Evolutionary conservation across 1,284 basidiomycete species (phyloP).

Genomic region (Boletus semigastroideus): DNA sequence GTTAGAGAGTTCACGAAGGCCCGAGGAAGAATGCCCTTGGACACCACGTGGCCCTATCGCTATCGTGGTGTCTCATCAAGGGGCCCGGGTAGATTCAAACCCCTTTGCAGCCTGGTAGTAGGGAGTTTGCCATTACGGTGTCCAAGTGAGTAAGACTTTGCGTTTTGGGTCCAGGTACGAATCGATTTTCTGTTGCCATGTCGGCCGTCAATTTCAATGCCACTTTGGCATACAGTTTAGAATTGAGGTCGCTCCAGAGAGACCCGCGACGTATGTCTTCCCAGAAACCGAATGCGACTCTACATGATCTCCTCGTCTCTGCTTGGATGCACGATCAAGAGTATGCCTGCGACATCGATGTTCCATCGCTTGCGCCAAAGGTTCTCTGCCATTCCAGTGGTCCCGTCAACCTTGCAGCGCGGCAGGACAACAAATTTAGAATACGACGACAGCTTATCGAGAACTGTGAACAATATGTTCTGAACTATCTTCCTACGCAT

Average conservation of each 20-base stretch:
- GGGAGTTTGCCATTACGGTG: too few species aligned
- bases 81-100: too few species aligned
- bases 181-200: too few species aligned
- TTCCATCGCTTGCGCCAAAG: conserved; percentile 4
- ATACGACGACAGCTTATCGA: conserved; percentile 10
- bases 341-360: neutral
- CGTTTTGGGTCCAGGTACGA: too few species aligned
- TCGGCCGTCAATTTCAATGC: too few species aligned
- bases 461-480: conserved; percentile 16
- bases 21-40: too few species aligned
- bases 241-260: neutral
- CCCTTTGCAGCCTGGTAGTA: too few species aligned
- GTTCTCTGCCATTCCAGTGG: conserved; percentile 12
- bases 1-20: too few species aligned
- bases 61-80: too few species aligned
- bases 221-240: neutral
- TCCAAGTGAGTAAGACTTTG: too few species aligned
- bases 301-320: conserved; percentile 10
- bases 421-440: neutral
- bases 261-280: neutral
- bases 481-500: conserved; percentile 15
- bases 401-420: neutral
- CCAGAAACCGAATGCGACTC: neutral
- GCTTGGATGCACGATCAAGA: conserved; percentile 18
- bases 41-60: too few species aligned